Base-by-base conservation (phyloP, 805 yeast species). In the Saturnispora sekii region DNA sequence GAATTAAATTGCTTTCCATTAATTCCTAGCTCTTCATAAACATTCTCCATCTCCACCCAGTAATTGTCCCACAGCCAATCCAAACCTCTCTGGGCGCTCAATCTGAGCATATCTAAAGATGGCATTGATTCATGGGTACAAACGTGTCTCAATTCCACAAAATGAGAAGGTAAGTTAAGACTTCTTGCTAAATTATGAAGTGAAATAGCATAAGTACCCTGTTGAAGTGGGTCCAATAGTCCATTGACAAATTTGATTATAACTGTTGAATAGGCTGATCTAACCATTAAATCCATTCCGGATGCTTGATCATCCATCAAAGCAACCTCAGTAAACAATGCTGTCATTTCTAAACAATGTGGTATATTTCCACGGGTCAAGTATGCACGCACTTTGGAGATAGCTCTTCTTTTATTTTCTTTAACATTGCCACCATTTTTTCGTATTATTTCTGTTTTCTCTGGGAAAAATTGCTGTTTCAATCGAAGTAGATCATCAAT, bases 71-170 rank as follows among this genome's bases (percentile, higher is more conserved):
- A 72, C 2, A 90, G 64, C 97, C 97, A 93, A 5, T 63, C 65
- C 40, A 90, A 60, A 0, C 95, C 95, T 40, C 73, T 66, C 4
- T 62, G 56, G 2, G 77, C 63, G 11, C 80, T 74, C n/a, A 67
- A 57, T 33, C 94, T 67, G n/a, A 89, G 66, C 63, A 84, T 69
- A 35, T 73, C 77, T 35, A 86, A 54, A 30, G 82, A 70, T 1
- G 97, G 96, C 21, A 93, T 62, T 14, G 69, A 66, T 54, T 90
- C 97, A 61, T 93, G 98, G 0, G 98, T 90, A 4, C 94, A 89
- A 54, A 77, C 74, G 61, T 93, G 97, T 45, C 98, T 70, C 29
- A 87, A 58, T 56, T 93, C 98, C 1, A 93, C 98, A 61, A 93
- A 87, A 55, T 74, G 74, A 30, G 80, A 69, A 0, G 97, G 96